Percentiles rank a stretch among this genome's conserved stretches.
These are phyloP conservation scores for Endothia cerciana DNA, from an alignment of 2,329 filamentous ascomycete species.

Conservation along the genomic window DNA sequence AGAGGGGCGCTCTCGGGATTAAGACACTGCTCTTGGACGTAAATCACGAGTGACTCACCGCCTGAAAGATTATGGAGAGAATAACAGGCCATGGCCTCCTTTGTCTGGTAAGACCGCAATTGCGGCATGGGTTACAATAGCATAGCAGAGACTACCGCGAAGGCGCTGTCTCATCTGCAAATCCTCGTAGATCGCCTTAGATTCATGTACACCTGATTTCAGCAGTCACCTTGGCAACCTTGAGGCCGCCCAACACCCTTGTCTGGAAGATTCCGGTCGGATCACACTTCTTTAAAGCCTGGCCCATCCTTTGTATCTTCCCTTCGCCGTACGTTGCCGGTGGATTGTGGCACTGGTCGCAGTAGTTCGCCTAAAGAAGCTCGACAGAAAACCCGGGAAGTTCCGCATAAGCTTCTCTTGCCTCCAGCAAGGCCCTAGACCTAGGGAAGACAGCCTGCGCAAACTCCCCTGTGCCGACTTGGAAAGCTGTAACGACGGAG, in stretches of 20 bases:
- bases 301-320: constrained; percentile 33
- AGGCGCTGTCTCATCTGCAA: too few species aligned
- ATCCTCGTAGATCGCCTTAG: background rate
- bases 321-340: constrained; percentile 35
- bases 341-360: constrained; percentile 29
- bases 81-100: too few species aligned
- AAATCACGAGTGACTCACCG: too few species aligned
- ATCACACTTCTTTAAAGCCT: constrained; percentile 34
- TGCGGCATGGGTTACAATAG: too few species aligned
- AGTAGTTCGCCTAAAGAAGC: constrained; percentile 1
- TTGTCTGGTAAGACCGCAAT: too few species aligned
- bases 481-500: background rate
- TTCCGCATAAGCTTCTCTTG: background rate
- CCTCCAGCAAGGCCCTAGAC: background rate
- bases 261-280: constrained; percentile 35
- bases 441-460: background rate
- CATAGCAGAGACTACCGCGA: too few species aligned
- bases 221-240: background rate
- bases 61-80: too few species aligned
- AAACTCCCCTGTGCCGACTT: background rate
- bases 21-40: too few species aligned
- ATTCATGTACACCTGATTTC: background rate
- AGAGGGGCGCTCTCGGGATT: too few species aligned
- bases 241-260: constrained; percentile 20
- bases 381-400: background rate